Base-by-base conservation (phyloP, 169 alveolate genomes). In the Babesia divergens region DNA sequence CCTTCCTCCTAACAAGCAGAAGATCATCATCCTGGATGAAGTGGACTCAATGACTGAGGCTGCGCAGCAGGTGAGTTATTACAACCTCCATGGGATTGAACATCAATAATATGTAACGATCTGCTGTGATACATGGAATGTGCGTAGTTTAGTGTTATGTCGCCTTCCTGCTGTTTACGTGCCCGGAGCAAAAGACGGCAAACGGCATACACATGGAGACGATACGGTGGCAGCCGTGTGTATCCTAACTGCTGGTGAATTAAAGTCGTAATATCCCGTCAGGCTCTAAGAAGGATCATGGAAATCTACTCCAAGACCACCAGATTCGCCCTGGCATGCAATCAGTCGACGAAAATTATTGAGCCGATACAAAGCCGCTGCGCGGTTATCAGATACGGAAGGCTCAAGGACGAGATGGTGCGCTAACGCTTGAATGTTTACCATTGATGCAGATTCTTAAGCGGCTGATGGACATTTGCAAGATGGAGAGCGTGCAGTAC, bases 21-120 rank as follows among this genome's bases (percentile, higher is more conserved):
- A 98, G 90, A 94, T 98, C 37, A 95, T 98, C 40, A 97, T 98
- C 37, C 92, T 98, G 64, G 99, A 98, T 88, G 99, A 98, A 86
- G 99, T 98, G 22, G 99, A 98, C 79, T 92, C 98, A 42, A 95
- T 98, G 99, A 98, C 99, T 20, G 98, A 97, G 66, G 96, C 99
- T 0, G 99, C 99, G 6, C 98, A 98, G 76, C 98, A 97, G 89
- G 84, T 75, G n/a, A 8, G 67, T 34, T 87, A n/a, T n/a, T n/a
- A n/a, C n/a, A n/a, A n/a, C n/a, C n/a, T n/a, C n/a, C n/a, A n/a
- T n/a, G n/a, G n/a, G n/a, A n/a, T n/a, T n/a, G n/a, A n/a, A n/a
- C n/a, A n/a, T n/a, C n/a, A n/a, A n/a, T n/a, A n/a, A n/a, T n/a
- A n/a, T n/a, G n/a, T n/a, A n/a, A n/a, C n/a, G n/a, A n/a, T n/a